Conservation (phyloP, 192 early-diverging fungal genomes). For the Lobosporangium transversale region DNA sequence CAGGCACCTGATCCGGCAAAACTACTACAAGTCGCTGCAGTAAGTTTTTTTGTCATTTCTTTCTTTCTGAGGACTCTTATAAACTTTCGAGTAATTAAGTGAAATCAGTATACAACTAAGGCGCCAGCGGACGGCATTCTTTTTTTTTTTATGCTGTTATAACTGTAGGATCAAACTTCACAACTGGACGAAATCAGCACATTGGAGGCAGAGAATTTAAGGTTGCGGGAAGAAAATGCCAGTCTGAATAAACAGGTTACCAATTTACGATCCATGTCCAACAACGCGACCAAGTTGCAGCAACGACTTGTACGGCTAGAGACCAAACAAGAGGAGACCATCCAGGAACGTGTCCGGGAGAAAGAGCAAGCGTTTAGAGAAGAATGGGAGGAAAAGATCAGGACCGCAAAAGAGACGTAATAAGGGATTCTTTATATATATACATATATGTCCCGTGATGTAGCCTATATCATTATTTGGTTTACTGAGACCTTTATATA, state of each 20-base stretch:
- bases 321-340: conserved; percentile 72
- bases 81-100: too few relatives aligned
- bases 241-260: conserved; percentile 57
- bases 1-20: conserved; percentile 87
- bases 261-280: conserved; percentile 56
- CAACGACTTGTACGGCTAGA: conserved; percentile 69
- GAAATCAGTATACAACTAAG: too few relatives aligned
- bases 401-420: conserved; percentile 83
- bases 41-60: conserved; percentile 41
- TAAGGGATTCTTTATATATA: too few relatives aligned
- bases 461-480: too few relatives aligned
- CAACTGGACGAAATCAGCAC: conserved; percentile 57
- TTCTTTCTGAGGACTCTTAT: too few relatives aligned
- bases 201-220: conserved; percentile 64
- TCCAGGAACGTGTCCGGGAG: conserved; percentile 70
- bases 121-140: too few relatives aligned
- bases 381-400: conserved; percentile 83
- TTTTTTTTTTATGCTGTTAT: background rate
- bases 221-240: conserved; percentile 63
- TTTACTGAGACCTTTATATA: too few relatives aligned
- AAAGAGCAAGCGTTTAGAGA: conserved; percentile 78
- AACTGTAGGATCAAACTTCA: conserved; percentile 58
- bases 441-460: too few relatives aligned
- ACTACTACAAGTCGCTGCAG: conserved; percentile 68
- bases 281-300: conserved; percentile 60